These are phyloP conservation scores for Blastobotrys aristatus DNA, from an alignment of 1,139 yeast species.

Conservation along the genomic window DNA sequence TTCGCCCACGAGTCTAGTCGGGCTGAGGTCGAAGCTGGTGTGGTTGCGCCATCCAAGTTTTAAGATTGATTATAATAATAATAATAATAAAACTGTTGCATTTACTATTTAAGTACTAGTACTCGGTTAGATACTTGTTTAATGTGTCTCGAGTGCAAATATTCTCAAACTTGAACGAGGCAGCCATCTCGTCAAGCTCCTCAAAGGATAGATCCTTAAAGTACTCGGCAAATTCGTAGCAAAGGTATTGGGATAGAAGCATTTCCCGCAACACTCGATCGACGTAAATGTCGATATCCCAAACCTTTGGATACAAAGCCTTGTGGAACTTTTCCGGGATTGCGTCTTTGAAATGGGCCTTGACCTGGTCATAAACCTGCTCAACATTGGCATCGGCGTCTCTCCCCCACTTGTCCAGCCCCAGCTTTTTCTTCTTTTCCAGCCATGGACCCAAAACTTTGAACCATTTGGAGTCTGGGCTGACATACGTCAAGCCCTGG, in stretches of 20 bases:
- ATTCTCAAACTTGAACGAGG: slow-evolving; percentile 44
- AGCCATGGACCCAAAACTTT: slow-evolving; percentile 40
- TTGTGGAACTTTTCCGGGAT: slow-evolving; percentile 38
- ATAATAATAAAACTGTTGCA: background rate
- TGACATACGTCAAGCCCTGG: slow-evolving; percentile 44
- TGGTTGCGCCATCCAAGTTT: slow-evolving; percentile 12
- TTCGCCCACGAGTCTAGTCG: slow-evolving; percentile 19
- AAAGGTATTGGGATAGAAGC: slow-evolving; percentile 40
- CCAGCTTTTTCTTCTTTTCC: slow-evolving; percentile 40
- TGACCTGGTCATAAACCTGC: slow-evolving; percentile 35
- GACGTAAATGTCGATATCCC: slow-evolving; percentile 38
- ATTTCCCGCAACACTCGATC: slow-evolving; percentile 40
- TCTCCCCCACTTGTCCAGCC: slow-evolving; percentile 46
- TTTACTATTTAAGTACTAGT: background rate
- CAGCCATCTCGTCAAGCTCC: slow-evolving; percentile 46
- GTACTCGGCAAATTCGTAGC: slow-evolving; percentile 42
- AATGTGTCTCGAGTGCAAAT: slow-evolving; percentile 40
- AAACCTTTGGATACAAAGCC: slow-evolving; percentile 38
- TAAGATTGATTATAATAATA: background rate
- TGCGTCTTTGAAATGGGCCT: slow-evolving; percentile 36
- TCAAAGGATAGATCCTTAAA: slow-evolving; percentile 40
- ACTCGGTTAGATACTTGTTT: slow-evolving; percentile 33
- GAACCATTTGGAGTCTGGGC: slow-evolving; percentile 42
- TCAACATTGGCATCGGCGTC: slow-evolving; percentile 40
- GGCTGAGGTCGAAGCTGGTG: slow-evolving; percentile 19